phyloP scores from a whole-genome alignment of 148 eudicot species.

The Nepenthes gracilis region DNA sequence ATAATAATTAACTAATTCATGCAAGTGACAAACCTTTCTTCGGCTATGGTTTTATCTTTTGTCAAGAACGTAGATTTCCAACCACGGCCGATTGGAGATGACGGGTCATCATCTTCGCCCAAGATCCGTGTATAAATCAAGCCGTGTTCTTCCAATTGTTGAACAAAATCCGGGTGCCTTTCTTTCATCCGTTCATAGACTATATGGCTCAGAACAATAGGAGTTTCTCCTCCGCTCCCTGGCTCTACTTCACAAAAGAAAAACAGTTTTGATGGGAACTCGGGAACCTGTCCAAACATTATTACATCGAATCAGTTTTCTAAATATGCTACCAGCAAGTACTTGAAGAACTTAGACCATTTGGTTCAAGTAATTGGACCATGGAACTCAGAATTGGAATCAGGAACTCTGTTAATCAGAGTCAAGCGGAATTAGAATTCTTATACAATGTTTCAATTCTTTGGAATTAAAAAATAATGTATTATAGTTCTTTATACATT shows the following conservation, averaged over 20 bases:
- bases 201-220: constrained; percentile 77
- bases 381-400: too few relatives aligned
- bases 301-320: neutral
- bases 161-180: constrained; percentile 61
- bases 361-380: too few relatives aligned
- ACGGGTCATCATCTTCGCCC: constrained; percentile 67
- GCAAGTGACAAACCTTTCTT: constrained; percentile 35
- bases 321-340: too few relatives aligned
- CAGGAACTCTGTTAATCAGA: too few relatives aligned
- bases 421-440: too few relatives aligned
- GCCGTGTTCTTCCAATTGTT: constrained; percentile 54
- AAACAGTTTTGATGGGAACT: constrained; percentile 56
- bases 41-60: constrained; percentile 57
- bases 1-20: neutral
- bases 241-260: constrained; percentile 89
- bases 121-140: constrained; percentile 57
- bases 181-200: constrained; percentile 71
- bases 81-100: constrained; percentile 77
- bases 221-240: constrained; percentile 73
- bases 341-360: too few relatives aligned
- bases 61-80: constrained; percentile 85
- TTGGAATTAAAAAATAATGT: too few relatives aligned
- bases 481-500: too few relatives aligned
- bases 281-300: neutral
- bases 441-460: too few relatives aligned